These are phyloP conservation scores for Solidago caesia DNA, from an alignment of 129 eudicot genomes.

Conservation along the genomic window DNA sequence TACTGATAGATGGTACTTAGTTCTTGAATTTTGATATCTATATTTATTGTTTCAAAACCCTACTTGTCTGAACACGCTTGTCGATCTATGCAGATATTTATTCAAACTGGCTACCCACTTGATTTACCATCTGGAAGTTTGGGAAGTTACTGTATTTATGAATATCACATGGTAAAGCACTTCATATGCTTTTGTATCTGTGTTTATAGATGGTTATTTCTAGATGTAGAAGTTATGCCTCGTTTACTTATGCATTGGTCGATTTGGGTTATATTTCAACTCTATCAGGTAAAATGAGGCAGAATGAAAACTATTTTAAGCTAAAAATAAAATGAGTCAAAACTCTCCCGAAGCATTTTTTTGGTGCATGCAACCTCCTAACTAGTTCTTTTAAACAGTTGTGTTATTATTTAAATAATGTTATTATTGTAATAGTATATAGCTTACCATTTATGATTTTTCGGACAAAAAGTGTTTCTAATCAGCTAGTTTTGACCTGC, in stretches of 20 bases:
- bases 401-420: background rate
- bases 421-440: background rate
- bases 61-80: slow-evolving; percentile 8
- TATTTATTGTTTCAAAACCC: background rate
- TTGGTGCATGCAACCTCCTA: background rate
- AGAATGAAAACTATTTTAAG: background rate
- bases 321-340: background rate
- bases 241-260: background rate
- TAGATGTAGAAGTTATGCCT: background rate
- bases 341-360: background rate
- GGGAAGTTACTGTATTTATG: slow-evolving; percentile 99
- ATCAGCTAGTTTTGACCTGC: background rate
- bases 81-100: slow-evolving; percentile 70
- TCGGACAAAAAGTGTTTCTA: background rate
- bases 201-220: background rate
- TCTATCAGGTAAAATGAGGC: too few relatives aligned
- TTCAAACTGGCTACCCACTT: slow-evolving; percentile 98
- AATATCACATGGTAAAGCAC: slow-evolving; percentile 90
- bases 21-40: slow-evolving; percentile 11
- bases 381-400: background rate
- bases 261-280: background rate
- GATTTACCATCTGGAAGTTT: slow-evolving; percentile 99
- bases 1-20: slow-evolving; percentile 31
- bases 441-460: too few relatives aligned
- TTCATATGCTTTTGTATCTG: slow-evolving; percentile 8